Evolutionary conservation across 257 asterid species (phyloP), one percentile per base, ranked within the genome.

Genomic region (Prunella vulgaris): DNA sequence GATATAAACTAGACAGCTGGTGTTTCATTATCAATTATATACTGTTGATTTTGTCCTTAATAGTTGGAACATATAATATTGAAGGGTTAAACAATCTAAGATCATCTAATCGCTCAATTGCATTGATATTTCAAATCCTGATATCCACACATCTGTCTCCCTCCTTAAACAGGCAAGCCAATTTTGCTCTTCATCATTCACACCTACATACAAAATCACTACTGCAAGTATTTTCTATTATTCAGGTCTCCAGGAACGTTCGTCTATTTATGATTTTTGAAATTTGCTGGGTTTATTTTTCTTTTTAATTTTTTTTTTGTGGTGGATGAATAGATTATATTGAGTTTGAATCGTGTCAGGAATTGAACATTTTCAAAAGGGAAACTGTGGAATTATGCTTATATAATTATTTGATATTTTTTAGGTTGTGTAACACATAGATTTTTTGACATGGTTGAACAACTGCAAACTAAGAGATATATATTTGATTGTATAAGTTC

Each of bases 101-200:
- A 66, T 20, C 8, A 40, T 75, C 25, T 64, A 84, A 10, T 7
- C 1, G 4, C 82, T 84, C 18, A 73, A 71, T 33, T 77, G 84
- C 42, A 73, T 86, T 70, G 91, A 86, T 74, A 87, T 86, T 35
- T 79, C 85, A 0, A 66, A 67, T 70, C 54, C 82, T 24, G 85
- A 85, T 69, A 71, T 66, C 65, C 74, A 76, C 12, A 74, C 82
- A 35, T 72, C 88, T 1, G 88, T 81, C 67, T 62, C 80, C 10
- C 85, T 79, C 25, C 79, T 85, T 59, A 83, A 83, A 76, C 85
- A 83, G 91, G 90, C 69, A 35, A 1, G 13, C 9, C 9, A 12
- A 13, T 5, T 32, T 32, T 32, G 9, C 8, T 5, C 7, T 5
- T 32, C 1, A 5, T 32, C 6, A 5, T 32, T 5, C 10, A 7